Conservation (phyloP, 495 filamentous ascomycete species). For the Margaritispora aquatica region DNA sequence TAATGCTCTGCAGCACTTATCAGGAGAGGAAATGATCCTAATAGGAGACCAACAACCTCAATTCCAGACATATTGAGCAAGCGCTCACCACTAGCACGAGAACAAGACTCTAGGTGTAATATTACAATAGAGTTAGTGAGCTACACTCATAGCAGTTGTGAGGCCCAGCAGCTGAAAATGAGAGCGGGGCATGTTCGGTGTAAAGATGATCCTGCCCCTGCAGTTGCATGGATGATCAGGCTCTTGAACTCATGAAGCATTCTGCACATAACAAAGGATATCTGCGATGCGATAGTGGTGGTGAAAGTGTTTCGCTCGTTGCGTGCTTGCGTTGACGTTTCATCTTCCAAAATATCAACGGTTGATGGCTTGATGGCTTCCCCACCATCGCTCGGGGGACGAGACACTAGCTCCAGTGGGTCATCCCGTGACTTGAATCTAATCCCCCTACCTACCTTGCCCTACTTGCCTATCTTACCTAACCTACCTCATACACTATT, state of each 20-base stretch:
- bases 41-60: constrained; percentile 31
- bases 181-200: background rate
- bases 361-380: background rate
- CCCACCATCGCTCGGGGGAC: background rate
- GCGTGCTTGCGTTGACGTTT: no score
- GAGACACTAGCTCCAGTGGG: background rate
- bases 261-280: no score
- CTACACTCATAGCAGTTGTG: no score
- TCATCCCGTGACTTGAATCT: background rate
- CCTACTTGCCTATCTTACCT: no score
- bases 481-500: no score
- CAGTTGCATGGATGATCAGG: no score
- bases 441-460: background rate
- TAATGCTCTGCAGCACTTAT: constrained; percentile 29
- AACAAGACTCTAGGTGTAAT: no score
- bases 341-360: no score
- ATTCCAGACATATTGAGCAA: constrained; percentile 24
- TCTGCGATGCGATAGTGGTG: no score
- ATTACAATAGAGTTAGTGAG: no score
- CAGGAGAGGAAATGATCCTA: constrained; percentile 29
- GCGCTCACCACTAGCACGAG: no score
- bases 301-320: no score
- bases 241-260: background rate
- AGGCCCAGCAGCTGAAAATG: background rate
- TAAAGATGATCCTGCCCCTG: background rate